Evolutionary conservation across 106 monocot species (phyloP), one percentile per base, ranked within the genome.

Genomic region (Dendrobium huoshanense): DNA sequence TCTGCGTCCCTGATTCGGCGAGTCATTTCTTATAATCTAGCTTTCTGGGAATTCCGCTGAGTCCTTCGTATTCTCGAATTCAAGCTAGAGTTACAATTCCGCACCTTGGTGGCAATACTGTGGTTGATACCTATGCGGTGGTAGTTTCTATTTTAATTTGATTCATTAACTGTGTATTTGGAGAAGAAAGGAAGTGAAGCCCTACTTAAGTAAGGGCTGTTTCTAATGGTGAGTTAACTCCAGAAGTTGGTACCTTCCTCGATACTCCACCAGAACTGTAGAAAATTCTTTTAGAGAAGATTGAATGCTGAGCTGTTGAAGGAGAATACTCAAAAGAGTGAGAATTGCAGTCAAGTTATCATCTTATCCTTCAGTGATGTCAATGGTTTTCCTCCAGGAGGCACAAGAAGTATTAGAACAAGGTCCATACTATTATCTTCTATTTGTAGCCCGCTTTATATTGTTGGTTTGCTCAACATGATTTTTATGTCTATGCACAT

Each of bases 321-420:
- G 27, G 82, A 87, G 17, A 88, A 80, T 54, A 77, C 55, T 55
- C 64, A 65, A 65, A 65, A 25, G 24, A 67, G 73, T 42, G 86
- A 79, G 55, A 83, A 43, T 68, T 77, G 22, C 27, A 47, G 17
- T 24, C 67, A 9, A 55, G 82, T n/a, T 78, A 80, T n/a, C 82
- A 79, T 81, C 29, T 79, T 70, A 96, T 85, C 90, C 88, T 41
- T 88, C 87, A 59, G 54, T 73, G 4, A 85, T 91, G 33, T 87
- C 92, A 11, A 67, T 98, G 55, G 65, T 45, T 67, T 64, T 87
- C 75, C 90, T 98, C 9, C 86, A 90, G 47, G 89, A 77, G 37
- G 77, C 88, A 72, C 89, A 95, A 49, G 94, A 95, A 86, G 85
- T 89, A 7, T 92, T 98, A 48, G 94, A 92, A 78, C 86, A 78